Conservation (phyloP, 441 rosid species). For the Dalechampia spathulata region DNA sequence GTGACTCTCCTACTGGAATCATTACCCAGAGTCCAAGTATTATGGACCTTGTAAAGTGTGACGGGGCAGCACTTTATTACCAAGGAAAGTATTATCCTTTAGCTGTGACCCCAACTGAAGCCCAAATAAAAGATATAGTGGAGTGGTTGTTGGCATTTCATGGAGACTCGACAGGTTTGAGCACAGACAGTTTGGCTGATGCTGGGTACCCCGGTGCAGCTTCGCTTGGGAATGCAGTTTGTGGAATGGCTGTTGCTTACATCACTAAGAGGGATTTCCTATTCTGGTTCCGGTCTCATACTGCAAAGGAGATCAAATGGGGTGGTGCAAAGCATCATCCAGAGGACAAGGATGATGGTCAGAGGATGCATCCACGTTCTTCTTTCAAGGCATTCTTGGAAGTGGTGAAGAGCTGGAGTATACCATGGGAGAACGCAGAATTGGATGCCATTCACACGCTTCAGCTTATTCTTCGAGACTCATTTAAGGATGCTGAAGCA, state of each 20-base stretch:
- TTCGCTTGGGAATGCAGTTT: conserved; percentile 83
- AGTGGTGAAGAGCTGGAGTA: conserved; percentile 87
- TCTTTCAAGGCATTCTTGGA: conserved; percentile 94
- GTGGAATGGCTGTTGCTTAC: conserved; percentile 97
- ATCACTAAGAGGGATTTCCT: conserved; percentile 73
- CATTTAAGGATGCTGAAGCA: conserved; percentile 65
- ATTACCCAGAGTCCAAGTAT: conserved; percentile 91
- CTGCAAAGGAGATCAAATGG: conserved; percentile 92
- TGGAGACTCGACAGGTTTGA: conserved; percentile 87
- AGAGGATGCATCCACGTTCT: conserved; percentile 90
- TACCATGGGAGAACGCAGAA: conserved; percentile 93
- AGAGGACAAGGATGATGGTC: conserved; percentile 89
- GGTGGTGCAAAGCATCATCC: conserved; percentile 99
- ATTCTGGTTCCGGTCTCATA: conserved; percentile 94
- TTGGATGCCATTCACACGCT: conserved; percentile 97
- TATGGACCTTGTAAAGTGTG: conserved; percentile 88
- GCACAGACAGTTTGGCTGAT: conserved; percentile 87
- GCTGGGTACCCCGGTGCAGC: conserved; percentile 88
- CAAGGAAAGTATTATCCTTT: conserved; percentile 59
- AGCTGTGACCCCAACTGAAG: conserved; percentile 79
- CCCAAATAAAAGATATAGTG: conserved; percentile 71
- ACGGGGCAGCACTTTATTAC: conserved; percentile 85
- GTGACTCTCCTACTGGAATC: conserved; percentile 87
- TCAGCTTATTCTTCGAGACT: conserved; percentile 88
- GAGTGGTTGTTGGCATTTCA: conserved; percentile 82